Conservation (phyloP, 148 eudicot species). For the Beta vulgaris region DNA sequence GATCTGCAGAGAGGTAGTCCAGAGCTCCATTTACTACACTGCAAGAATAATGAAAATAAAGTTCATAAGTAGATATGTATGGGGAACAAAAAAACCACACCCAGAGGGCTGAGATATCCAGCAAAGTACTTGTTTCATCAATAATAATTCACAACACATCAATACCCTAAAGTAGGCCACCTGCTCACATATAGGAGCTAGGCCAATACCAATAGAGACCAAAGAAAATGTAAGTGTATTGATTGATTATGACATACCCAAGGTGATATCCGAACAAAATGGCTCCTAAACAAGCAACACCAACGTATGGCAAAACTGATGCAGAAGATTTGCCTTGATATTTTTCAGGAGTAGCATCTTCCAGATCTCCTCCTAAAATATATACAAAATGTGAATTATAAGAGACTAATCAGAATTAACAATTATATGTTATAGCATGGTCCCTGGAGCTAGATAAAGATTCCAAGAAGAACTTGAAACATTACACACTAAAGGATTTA, state of each 20-base stretch:
- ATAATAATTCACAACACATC: not conserved
- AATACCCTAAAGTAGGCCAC: not conserved
- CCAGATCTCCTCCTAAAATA: slow-evolving; percentile 63
- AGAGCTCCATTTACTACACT: slow-evolving; percentile 98
- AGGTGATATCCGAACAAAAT: slow-evolving; percentile 98
- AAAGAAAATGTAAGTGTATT: not conserved
- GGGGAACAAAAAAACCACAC: not conserved
- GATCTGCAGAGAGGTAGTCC: slow-evolving; percentile 83
- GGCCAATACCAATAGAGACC: not conserved
- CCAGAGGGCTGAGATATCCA: not conserved
- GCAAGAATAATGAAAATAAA: slow-evolving; percentile 25
- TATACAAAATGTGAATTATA: slow-evolving; percentile 13
- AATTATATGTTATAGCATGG: not conserved
- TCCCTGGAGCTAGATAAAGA: not conserved
- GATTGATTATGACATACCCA: slow-evolving; percentile 51
- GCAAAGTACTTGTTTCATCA: not conserved
- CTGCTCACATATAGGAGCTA: not conserved
- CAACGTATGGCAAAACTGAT: slow-evolving; percentile 87
- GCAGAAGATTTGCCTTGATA: slow-evolving; percentile 68
- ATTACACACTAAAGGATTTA: not conserved
- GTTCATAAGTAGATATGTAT: not conserved
- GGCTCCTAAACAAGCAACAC: slow-evolving; percentile 96
- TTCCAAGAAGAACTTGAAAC: not conserved
- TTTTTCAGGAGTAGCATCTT: slow-evolving; percentile 55
- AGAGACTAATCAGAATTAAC: slow-evolving; percentile 15